A percentile compares a stretch with the other conserved stretches of the same genome.
Evolutionary conservation across 2,329 filamentous ascomycete genomes (phyloP).

Genomic region (Xylaria sp.): DNA sequence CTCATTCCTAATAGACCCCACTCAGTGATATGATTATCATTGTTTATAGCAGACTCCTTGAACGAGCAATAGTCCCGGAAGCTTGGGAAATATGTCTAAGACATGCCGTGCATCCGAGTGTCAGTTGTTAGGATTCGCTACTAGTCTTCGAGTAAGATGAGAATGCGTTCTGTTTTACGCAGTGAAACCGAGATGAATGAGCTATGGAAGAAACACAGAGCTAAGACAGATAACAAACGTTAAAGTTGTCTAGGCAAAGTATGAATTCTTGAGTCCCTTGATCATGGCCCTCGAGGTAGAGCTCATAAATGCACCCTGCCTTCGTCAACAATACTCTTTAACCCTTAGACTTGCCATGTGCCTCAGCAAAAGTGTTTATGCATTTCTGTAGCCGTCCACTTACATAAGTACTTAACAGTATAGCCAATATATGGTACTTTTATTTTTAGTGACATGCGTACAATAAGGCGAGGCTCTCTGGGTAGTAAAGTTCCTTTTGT

Average conservation of each 20-base stretch:
- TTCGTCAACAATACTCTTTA: neutral
- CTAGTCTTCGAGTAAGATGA: too few species aligned
- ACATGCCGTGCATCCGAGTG: neutral
- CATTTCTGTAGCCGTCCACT: neutral
- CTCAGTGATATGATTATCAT: conserved; percentile 1
- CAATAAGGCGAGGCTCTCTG: too few species aligned
- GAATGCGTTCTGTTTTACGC: neutral
- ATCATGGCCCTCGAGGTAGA: neutral
- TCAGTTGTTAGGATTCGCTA: neutral
- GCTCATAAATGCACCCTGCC: neutral
- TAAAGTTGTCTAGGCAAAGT: neutral
- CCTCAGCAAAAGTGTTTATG: neutral
- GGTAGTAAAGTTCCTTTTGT: too few species aligned
- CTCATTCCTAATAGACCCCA: neutral
- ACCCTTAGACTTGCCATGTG: neutral
- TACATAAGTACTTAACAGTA: neutral
- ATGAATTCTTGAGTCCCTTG: neutral
- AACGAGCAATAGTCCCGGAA: neutral
- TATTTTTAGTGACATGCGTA: too few species aligned
- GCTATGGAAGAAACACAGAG: neutral
- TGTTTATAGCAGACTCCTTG: neutral
- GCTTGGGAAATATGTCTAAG: neutral
- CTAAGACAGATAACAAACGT: neutral
- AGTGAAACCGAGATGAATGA: neutral
- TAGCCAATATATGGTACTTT: neutral